Evolutionary conservation across 306 rosid genomes (phyloP).

Genomic region (Lithocarpus polystachyus): DNA sequence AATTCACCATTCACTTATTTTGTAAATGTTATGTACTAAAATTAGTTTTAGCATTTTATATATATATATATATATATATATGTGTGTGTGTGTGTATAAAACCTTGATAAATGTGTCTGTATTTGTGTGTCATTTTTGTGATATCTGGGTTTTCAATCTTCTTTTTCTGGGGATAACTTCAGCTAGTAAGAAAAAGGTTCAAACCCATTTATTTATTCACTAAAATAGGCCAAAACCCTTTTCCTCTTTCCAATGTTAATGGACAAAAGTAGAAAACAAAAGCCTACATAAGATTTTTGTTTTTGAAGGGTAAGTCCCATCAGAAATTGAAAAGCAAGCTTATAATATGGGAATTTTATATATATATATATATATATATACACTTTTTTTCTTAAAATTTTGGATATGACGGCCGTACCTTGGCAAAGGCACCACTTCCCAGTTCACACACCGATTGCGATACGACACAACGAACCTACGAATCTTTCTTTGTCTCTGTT

Average conservation of each 20-base stretch:
- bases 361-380: too few species aligned
- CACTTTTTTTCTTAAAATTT: too few species aligned
- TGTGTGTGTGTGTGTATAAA: too few species aligned
- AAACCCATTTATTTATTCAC: background rate
- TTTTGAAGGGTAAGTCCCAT: too few species aligned
- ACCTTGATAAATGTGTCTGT: too few species aligned
- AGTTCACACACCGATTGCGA: constrained; percentile 18
- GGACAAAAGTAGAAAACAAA: background rate
- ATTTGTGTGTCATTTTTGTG: background rate
- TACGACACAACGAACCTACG: constrained; percentile 31
- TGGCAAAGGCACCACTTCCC: background rate
- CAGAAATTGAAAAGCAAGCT: too few species aligned
- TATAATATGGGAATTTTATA: too few species aligned
- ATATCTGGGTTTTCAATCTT: background rate
- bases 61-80: too few species aligned
- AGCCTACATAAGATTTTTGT: background rate
- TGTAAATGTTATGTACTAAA: too few species aligned
- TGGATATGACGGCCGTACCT: background rate
- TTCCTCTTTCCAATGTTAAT: background rate
- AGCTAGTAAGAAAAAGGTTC: background rate
- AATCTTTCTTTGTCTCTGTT: background rate
- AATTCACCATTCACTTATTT: too few species aligned
- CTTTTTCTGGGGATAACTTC: background rate
- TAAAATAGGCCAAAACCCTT: background rate
- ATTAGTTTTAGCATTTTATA: too few species aligned